Evolutionary conservation across 495 filamentous ascomycete genomes (phyloP).

Genomic region (Lasiosphaeria ovina): DNA sequence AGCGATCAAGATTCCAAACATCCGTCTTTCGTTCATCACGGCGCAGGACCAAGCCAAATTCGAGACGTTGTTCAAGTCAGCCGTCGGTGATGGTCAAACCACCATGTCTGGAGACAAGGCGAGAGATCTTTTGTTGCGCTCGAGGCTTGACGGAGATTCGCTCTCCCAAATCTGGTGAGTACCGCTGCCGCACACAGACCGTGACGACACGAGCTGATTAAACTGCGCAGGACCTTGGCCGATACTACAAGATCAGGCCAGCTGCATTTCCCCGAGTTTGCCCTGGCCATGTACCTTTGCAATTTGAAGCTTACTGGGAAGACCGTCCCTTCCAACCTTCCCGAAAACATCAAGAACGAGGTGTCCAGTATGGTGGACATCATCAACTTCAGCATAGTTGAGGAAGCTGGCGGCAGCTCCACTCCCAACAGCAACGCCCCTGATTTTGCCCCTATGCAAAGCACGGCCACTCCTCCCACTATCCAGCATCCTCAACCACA

Average conservation of each 20-base stretch:
- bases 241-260: conserved; percentile 97
- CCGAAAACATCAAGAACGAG: conserved; percentile 88
- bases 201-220: conserved; percentile 8
- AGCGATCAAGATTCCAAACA: conserved; percentile 80
- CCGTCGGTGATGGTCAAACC: conserved; percentile 76
- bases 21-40: conserved; percentile 92
- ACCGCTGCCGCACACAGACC: not conserved
- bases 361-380: conserved; percentile 99
- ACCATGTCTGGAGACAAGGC: conserved; percentile 92
- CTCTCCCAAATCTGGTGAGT: conserved; percentile 83
- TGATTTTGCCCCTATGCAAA: conserved; percentile 68
- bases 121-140: conserved; percentile 81
- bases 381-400: conserved; percentile 89
- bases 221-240: conserved; percentile 68
- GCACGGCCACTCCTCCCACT: conserved; percentile 62
- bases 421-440: conserved; percentile 66
- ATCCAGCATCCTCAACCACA: conserved; percentile 88
- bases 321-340: conserved; percentile 67
- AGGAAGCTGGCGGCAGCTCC: conserved; percentile 55
- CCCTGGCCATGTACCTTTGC: conserved; percentile 97
- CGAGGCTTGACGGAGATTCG: conserved; percentile 77
- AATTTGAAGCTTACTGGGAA: conserved; percentile 89
- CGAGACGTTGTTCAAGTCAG: conserved; percentile 96
- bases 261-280: conserved; percentile 96
- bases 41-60: conserved; percentile 96